phyloP scores from a whole-genome alignment of 108 stramenopile genomes.

The Fragilaria radians region DNA sequence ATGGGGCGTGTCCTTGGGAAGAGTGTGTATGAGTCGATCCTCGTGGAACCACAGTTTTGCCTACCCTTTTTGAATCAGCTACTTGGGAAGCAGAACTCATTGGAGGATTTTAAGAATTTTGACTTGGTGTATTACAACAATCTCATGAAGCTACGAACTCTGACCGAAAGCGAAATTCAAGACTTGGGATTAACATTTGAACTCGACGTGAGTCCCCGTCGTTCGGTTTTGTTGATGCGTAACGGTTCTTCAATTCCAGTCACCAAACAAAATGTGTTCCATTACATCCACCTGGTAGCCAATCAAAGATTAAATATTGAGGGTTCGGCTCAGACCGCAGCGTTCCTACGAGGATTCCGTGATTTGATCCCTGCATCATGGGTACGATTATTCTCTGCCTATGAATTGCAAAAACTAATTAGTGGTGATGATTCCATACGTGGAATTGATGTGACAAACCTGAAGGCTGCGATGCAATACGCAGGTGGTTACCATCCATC shows the following conservation, averaged over 20 bases:
- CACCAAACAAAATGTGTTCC: constrained; percentile 82
- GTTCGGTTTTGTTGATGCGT: constrained; percentile 71
- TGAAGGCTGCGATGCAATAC: constrained; percentile 75
- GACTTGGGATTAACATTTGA: constrained; percentile 83
- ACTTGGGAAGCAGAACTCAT: constrained; percentile 77
- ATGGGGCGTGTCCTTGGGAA: constrained; percentile 93
- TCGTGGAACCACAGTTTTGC: constrained; percentile 86
- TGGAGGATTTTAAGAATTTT: constrained; percentile 93
- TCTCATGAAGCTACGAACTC: constrained; percentile 65
- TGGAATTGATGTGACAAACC: constrained; percentile 83
- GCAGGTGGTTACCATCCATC: constrained; percentile 92
- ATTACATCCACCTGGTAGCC: constrained; percentile 90
- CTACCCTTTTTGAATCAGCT: constrained; percentile 87
- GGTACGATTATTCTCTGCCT: constrained; percentile 90
- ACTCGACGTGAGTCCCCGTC: constrained; percentile 10
- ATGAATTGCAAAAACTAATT: constrained; percentile 95
- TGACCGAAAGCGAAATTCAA: constrained; percentile 56
- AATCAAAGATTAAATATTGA: constrained; percentile 89
- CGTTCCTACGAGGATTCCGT: constrained; percentile 93
- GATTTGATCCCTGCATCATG: constrained; percentile 91
- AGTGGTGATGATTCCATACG: constrained; percentile 89
- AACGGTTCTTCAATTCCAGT: constrained; percentile 75
- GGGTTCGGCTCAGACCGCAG: constrained; percentile 69
- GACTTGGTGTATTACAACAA: constrained; percentile 89
- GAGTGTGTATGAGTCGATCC: constrained; percentile 90